A percentile compares a stretch with the other conserved stretches of the same genome.
phyloP scores from a whole-genome alignment of 768 basidiomycete species.

The Rhizopogon roseolus region DNA sequence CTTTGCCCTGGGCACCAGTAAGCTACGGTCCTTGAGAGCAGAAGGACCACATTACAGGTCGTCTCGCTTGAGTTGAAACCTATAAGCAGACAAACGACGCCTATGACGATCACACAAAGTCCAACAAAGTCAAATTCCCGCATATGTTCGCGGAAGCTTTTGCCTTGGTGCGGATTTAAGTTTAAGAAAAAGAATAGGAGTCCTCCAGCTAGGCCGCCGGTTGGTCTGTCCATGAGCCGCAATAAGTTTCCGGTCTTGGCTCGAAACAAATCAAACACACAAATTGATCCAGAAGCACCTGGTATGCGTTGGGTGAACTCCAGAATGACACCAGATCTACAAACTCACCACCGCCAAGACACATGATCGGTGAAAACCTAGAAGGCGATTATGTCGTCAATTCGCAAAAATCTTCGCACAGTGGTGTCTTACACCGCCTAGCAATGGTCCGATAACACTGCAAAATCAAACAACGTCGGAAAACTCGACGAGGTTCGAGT shows the following conservation, averaged over 20 bases:
- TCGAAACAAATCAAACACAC: conserved; percentile 10
- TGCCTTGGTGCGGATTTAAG: conserved; percentile 27
- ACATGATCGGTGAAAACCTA: conserved; percentile 31
- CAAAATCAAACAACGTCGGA: neutral
- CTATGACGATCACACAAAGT: conserved; percentile 27
- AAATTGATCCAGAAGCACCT: conserved; percentile 35
- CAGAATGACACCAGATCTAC: neutral
- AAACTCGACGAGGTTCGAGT: neutral
- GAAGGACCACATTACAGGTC: conserved; percentile 18
- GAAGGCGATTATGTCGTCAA: neutral
- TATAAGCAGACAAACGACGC: conserved; percentile 32
- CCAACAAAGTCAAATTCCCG: conserved; percentile 37
- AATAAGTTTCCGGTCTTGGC: neutral
- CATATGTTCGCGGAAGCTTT: conserved; percentile 25
- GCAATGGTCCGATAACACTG: conserved; percentile 39
- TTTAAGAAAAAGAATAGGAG: conserved; percentile 31
- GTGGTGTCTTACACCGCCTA: conserved; percentile 26
- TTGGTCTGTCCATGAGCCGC: conserved; percentile 22
- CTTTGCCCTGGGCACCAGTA: conserved; percentile 19
- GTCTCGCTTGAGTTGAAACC: conserved; percentile 33
- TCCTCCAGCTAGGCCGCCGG: conserved; percentile 27
- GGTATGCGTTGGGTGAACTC: conserved; percentile 3
- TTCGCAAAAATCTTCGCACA: neutral
- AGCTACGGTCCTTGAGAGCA: neutral
- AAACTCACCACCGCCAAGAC: conserved; percentile 35